Evolutionary conservation across 2,329 filamentous ascomycete species (phyloP), one percentile per base, ranked within the genome.

Genomic region (Hypoxylon sp.): DNA sequence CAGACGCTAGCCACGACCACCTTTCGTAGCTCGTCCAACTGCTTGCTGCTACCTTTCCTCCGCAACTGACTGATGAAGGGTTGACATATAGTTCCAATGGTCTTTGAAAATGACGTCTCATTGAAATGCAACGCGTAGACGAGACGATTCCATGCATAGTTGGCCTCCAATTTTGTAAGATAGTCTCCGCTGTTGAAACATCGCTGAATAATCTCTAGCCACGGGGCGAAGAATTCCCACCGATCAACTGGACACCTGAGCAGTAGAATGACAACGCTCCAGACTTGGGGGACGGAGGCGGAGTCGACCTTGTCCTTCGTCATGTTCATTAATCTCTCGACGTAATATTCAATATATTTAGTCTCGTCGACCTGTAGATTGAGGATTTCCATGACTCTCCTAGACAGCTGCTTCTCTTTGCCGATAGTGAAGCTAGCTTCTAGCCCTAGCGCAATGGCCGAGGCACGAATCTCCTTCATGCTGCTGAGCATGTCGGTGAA

Each of bases 81-180:
- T 62, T 90, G 87, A 61, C 85, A 86, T 1, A 97, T 81, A 0
- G 77, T 79, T 2, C 78, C 8, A 71, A 80, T 52, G 72, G 90
- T 86, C 48, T 85, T 88, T 26, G 86, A 80, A 72, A 91, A 82
- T 1, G 82, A 82, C 4, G 80, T 80, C 18, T 88, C 84, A 68
- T 90, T 88, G 0, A 89, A 85, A 56, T 90, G 85, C 14, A 93
- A 84, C 5, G 89, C 86, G 74, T 91, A 97, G 18, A 96, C 86
- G 45, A 97, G 88, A 55, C 92, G 90, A 71, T 92, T 93, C 92
- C 95, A 97, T 0, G 93, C 93, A 59, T 89, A 81, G 72, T 95
- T 93, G 20, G 94, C 92, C 72, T 96, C 89, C 12, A 87, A 83
- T 71, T 90, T 93, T 45, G 90, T 91, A 45, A 84, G 80, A 2